Evolutionary conservation across 2,329 filamentous ascomycete genomes (phyloP), one percentile per base, ranked within the genome.

Genomic region (Geoglossum cookeanum): DNA sequence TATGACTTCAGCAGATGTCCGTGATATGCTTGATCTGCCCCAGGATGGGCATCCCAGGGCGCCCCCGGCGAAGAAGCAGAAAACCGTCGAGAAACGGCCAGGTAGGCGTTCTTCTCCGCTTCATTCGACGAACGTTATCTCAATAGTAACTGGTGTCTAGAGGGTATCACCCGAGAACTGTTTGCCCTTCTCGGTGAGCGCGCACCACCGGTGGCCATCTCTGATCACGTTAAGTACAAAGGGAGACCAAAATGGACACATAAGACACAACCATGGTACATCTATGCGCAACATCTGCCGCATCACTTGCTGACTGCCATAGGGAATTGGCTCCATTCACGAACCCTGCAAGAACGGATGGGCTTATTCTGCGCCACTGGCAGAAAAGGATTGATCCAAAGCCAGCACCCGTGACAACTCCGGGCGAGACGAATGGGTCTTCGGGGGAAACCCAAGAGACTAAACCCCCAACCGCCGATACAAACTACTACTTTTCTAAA

Each of bases 21-120:
- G 86, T 72, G 88, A 94, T 69, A 87, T 94, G 67, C 81, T 94
- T 66, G 87, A 90, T 69, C 75, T 94, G 67, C 83, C 84, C 63
- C 73, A 72, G 55, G 74, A 81, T 63, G 83, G 81, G 60, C 64
- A 71, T 55, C 65, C 72, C 55, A 72, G 70, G 55, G 49, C 49
- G 66, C 74, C 57, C 72, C 80, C 82, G 45, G 71, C 78, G 48
- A 94, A 92, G 73, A 90, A 91, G 68, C 81, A 84, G 64, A 89
- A 85, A 68, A 73, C 79, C 5, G 73, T 77, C 15, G 78, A 77
- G 52, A 78, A 82, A 62, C 70, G 74, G 63, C 74, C 75, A 64
- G 74, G 76, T 78, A 65, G 58, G 74, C 70, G 22, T 35, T n/a
- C 39, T 35, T 13, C 30, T 52, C 62, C 52, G 58, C 54, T 29